phyloP scores from a whole-genome alignment of 495 filamentous ascomycete species.

The Aspergillus campestris region DNA sequence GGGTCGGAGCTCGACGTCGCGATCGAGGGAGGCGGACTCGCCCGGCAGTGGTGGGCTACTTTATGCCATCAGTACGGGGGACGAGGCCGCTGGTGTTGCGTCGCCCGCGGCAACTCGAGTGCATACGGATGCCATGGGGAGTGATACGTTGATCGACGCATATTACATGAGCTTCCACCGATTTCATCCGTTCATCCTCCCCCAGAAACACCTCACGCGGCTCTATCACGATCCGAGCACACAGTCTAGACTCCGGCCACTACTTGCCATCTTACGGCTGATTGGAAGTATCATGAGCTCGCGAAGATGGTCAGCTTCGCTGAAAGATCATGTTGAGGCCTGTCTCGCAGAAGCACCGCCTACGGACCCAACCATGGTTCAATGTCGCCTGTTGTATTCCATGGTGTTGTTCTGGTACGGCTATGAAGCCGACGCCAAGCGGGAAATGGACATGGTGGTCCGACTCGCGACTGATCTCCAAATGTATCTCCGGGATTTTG shows the following conservation, averaged over 20 bases:
- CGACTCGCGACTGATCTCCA: conserved; percentile 31
- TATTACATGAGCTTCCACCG: conserved; percentile 24
- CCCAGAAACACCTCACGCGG: conserved; percentile 8
- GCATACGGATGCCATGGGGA: conserved; percentile 7
- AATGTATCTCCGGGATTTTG: conserved; percentile 17
- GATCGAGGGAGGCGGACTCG: too few relatives aligned
- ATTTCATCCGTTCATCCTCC: conserved; percentile 20
- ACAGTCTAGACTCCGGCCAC: conserved; percentile 10
- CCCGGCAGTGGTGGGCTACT: too few relatives aligned
- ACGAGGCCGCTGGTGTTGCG: conserved; percentile 13
- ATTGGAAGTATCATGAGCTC: conserved; percentile 18
- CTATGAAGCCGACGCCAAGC: conserved; percentile 14
- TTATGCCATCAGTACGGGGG: too few relatives aligned
- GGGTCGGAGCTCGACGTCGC: too few relatives aligned
- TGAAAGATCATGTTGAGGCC: conserved; percentile 13
- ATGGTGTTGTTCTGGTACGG: conserved; percentile 27
- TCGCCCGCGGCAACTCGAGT: conserved; percentile 9
- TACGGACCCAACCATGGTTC: conserved; percentile 28
- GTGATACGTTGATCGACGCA: conserved; percentile 17
- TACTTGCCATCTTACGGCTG: conserved; percentile 16
- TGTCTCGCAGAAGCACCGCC: conserved; percentile 49
- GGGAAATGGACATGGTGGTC: conserved; percentile 14
- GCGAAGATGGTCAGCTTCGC: conserved; percentile 13
- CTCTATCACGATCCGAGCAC: conserved; percentile 14
- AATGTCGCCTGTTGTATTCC: conserved; percentile 24